Evolutionary conservation across 2,329 filamentous ascomycete species (phyloP), one percentile per base, ranked within the genome.

Genomic region (Thielaviopsis musarum): DNA sequence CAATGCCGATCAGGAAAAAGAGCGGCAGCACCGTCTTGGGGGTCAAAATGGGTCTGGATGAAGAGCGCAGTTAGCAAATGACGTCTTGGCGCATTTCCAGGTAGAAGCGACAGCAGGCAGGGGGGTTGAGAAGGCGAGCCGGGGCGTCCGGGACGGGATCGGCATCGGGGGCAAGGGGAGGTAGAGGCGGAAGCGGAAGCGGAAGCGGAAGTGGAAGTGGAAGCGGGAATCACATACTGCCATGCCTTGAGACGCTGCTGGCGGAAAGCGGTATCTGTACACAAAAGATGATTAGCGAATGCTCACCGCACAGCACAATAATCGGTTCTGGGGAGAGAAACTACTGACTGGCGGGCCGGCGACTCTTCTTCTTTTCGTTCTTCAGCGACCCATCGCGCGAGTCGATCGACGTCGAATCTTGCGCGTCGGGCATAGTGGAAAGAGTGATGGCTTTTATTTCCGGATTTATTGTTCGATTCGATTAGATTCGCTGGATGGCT

Each of bases 241-340:
- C 93, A 98, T 75, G 93, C 93, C 75, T 97, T 96, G 72, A 98
- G 75, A 69, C 93, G 84, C 73, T 98, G 93, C 71, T 98, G 93
- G 67, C 93, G 82, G 70, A 97, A 98, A 12, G 93, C 93, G 62
- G 91, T 97, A 75, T 97, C 89, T 95, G 68, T 59, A 57, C 19
- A 55, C 34, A 21, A 19, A 22, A 62, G 34, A 57, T 28, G 56
- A 56, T 52, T n/a, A 45, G 38, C 38, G 38, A 45, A 17, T n/a
- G 13, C 38, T 17, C 15, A 13, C 17, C 38, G 38, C 38, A 41
- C 10, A 12, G 17, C 2, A 7, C 4, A 41, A 9, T 12, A 41
- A 41, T 41, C 19, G n/a, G 34, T 1, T 9, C 4, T 41, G 26
- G 51, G 34, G 21, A 48, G 9, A 9, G 79, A 71, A 72, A 72